A percentile compares a stretch with the other conserved stretches of the same genome.
phyloP scores from a whole-genome alignment of 441 rosid genomes.

The Brassica hybrid region DNA sequence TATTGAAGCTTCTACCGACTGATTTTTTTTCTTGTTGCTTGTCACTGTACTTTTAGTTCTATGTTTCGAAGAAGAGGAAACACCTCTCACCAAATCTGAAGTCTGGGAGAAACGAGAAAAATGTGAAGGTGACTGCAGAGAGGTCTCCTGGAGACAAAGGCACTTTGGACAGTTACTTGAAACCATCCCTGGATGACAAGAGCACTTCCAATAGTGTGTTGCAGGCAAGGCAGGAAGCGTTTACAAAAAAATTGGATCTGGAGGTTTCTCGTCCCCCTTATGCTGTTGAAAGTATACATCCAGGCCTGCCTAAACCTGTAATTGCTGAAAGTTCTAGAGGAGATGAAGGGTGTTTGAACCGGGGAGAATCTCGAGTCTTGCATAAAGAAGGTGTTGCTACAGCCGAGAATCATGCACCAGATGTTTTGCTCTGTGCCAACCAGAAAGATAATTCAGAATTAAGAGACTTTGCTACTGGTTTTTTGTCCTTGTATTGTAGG shows the following conservation, averaged over 20 bases:
- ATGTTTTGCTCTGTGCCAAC: conserved; percentile 36
- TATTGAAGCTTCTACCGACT: conserved; percentile 35
- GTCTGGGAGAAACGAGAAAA: conserved; percentile 56
- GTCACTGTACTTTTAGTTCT: conserved; percentile 67
- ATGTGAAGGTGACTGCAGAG: conserved; percentile 53
- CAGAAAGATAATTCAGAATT: conserved; percentile 55
- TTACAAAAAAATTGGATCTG: conserved; percentile 53
- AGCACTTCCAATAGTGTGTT: conserved; percentile 31
- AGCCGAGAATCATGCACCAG: conserved; percentile 35
- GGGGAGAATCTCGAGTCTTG: conserved; percentile 46
- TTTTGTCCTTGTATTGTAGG: conserved; percentile 94
- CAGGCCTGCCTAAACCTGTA: conserved; percentile 34
- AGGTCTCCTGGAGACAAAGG: conserved; percentile 74
- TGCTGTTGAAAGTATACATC: no score
- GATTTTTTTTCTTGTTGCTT: no score
- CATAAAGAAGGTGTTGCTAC: conserved; percentile 45
- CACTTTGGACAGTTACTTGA: conserved; percentile 68
- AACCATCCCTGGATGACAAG: conserved; percentile 53
- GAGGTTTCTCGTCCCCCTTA: no score
- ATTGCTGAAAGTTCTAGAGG: conserved; percentile 37
- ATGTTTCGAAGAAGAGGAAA: conserved; percentile 78
- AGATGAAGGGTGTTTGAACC: conserved; percentile 41
- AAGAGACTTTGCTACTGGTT: conserved; percentile 72
- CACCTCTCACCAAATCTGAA: conserved; percentile 66
- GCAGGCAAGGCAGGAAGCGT: conserved; percentile 49